These are phyloP conservation scores for Salvia sclarea DNA, from an alignment of 305 asterid species.

Conservation along the genomic window DNA sequence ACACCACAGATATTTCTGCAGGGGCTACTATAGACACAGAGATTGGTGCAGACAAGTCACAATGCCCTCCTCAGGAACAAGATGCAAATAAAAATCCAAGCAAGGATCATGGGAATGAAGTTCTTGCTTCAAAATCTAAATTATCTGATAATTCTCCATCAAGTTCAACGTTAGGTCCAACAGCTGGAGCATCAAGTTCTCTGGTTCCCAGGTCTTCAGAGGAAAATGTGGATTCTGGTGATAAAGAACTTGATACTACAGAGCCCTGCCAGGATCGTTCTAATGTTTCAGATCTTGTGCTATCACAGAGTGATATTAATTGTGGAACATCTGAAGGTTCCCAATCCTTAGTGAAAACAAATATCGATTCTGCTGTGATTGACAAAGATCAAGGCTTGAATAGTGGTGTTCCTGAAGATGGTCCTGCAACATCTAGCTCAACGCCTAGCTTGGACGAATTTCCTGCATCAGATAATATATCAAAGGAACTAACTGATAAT, in stretches of 20 bases:
- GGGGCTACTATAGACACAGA: conserved; percentile 33
- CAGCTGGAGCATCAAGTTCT: conserved; percentile 20
- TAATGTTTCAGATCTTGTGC: conserved; percentile 25
- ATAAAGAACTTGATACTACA: conserved; percentile 23
- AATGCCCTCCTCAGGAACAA: conserved; percentile 35
- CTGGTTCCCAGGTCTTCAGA: conserved; percentile 24
- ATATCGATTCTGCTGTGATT: conserved; percentile 30
- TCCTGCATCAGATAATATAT: conserved; percentile 34
- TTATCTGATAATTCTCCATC: conserved; percentile 26
- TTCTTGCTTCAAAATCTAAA: conserved; percentile 35
- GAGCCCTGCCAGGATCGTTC: conserved; percentile 23
- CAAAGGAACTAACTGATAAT: conserved; percentile 28
- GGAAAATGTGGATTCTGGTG: conserved; percentile 23
- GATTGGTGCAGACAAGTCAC: conserved; percentile 29
- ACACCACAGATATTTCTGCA: conserved; percentile 29
- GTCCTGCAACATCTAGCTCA: conserved; percentile 24
- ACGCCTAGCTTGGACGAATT: conserved; percentile 22
- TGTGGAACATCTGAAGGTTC: conserved; percentile 32
- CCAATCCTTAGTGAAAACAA: conserved; percentile 16
- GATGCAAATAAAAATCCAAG: conserved; percentile 29
- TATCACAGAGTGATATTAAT: conserved; percentile 27
- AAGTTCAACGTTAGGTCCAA: conserved; percentile 29
- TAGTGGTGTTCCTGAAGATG: conserved; percentile 22
- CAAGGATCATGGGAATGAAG: conserved; percentile 35
- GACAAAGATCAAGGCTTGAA: conserved; percentile 32